Base-by-base conservation (phyloP, 257 asterid species). In the Scutellaria minor region DNA sequence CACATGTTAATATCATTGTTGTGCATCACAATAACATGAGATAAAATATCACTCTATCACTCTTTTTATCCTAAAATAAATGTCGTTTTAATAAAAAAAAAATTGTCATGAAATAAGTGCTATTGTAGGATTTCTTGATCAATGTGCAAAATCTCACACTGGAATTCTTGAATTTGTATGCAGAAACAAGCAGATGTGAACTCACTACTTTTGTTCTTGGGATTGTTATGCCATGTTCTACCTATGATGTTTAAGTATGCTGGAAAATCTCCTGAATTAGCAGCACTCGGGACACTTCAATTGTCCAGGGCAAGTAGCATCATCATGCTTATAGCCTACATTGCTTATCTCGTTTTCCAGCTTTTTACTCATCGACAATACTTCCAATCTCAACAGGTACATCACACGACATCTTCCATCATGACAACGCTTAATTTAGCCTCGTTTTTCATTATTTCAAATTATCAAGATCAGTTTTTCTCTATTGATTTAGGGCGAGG, bases 131-230 rank as follows among this genome's bases (percentile, higher is more conserved):
- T 31, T 31, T 3, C 4, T 31, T 31, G 5, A 31, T 31, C 37
- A 31, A 3, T 4, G 5, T 2, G 37, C 37, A 31, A 31, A 31
- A 3, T 31, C 37, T 31, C 37, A 31, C 37, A 4, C 0, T 31
- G 4, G 37, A 31, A 31, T 15, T 40, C 20, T 8, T 6, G 5
- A 39, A 6, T 59, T 15, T 6, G 1, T 9, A 4, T 40, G 78
- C 90, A 89, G 97, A 94, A 81, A 75, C 97, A 94, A 84, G 93
- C 97, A 1, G 96, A 91, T 50, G 96, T 91, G 35, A 94, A 88
- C 86, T 75, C 87, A 0, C 74, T 83, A 18, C 91, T 94, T 39
- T 66, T 94, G 82, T 39, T 91, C 62, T 58, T 94, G 83, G 99
- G 92, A 48, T 64, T 94, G 64, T 63, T 91, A 37, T 94, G 99